Evolutionary conservation across 108 stramenopile genomes (phyloP), one percentile per base, ranked within the genome.

Genomic region (Conticribra weissflogii): DNA sequence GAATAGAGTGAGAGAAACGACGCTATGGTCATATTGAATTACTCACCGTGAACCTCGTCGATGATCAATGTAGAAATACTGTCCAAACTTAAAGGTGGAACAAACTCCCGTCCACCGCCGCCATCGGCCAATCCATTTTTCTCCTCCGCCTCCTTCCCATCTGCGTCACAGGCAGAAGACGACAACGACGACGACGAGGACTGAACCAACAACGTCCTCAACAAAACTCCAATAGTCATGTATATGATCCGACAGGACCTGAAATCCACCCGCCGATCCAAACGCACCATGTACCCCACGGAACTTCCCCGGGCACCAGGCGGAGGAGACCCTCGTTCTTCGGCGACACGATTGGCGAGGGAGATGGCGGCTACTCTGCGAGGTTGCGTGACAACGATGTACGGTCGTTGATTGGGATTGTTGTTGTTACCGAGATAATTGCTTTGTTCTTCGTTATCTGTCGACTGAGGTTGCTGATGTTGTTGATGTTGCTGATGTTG

Each of bases 361-460:
- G 91, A 75, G 16, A 86, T 93, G 45, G 96, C 96, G 30, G 93
- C 89, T 27, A 98, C 88, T 52, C 91, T 77, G 31, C 96, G 77
- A 23, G 97, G 96, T 81, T 98, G 96, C 5, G 97, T 95, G 1
- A 95, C 93, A 51, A 96, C 59, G 56, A 89, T 86, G 54, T 86
- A 68, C 54, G 71, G 45, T 65, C 34, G n/a, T n/a, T n/a, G n/a
- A n/a, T n/a, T n/a, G n/a, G n/a, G n/a, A n/a, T n/a, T n/a, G n/a
- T n/a, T n/a, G n/a, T n/a, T n/a, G n/a, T n/a, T n/a, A n/a, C n/a
- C n/a, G n/a, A n/a, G n/a, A n/a, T n/a, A n/a, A n/a, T n/a, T n/a
- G n/a, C n/a, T n/a, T n/a, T n/a, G n/a, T n/a, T n/a, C n/a, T n/a
- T n/a, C n/a, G n/a, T n/a, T n/a, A n/a, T n/a, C n/a, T n/a, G n/a